Conservation (phyloP, 116 monocot species). For the Cymodocea nodosa region DNA sequence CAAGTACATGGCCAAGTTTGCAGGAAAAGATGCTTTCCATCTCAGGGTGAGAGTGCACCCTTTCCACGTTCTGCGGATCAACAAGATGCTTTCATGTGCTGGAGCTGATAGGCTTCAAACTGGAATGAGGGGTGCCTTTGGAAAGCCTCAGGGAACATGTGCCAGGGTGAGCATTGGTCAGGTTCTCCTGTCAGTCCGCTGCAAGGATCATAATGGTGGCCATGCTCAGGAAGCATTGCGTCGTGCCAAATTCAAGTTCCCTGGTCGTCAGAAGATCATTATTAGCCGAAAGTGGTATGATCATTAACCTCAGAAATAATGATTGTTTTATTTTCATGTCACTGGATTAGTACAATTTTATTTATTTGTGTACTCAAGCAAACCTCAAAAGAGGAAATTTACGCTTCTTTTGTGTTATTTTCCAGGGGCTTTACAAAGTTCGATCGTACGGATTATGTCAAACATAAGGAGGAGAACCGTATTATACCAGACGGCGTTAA, state of each 20-base stretch:
- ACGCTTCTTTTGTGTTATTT: neutral
- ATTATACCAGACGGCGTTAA: conserved; percentile 42
- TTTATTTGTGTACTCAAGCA: too few species aligned
- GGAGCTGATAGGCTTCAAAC: conserved; percentile 69
- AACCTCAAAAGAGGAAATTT: too few species aligned
- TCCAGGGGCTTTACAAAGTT: conserved; percentile 44
- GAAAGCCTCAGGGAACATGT: conserved; percentile 42
- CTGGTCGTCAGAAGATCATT: conserved; percentile 41
- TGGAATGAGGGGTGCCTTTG: conserved; percentile 63
- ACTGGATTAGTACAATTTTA: too few species aligned
- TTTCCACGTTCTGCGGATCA: conserved; percentile 58
- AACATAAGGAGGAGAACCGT: conserved; percentile 34
- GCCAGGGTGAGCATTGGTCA: conserved; percentile 39
- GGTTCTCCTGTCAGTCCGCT: conserved; percentile 42
- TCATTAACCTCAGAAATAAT: neutral
- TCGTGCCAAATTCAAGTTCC: conserved; percentile 51
- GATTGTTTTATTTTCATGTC: neutral
- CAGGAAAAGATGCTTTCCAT: conserved; percentile 64
- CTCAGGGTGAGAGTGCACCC: conserved; percentile 52
- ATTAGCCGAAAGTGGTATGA: conserved; percentile 35
- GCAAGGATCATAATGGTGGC: conserved; percentile 27
- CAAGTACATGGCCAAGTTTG: conserved; percentile 61
- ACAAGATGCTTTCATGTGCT: conserved; percentile 73
- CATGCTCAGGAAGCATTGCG: conserved; percentile 37
- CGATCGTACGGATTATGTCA: conserved; percentile 35